phyloP scores from a whole-genome alignment of 2,329 filamentous ascomycete species.

The Chrysoporthe deuterocubensis region DNA sequence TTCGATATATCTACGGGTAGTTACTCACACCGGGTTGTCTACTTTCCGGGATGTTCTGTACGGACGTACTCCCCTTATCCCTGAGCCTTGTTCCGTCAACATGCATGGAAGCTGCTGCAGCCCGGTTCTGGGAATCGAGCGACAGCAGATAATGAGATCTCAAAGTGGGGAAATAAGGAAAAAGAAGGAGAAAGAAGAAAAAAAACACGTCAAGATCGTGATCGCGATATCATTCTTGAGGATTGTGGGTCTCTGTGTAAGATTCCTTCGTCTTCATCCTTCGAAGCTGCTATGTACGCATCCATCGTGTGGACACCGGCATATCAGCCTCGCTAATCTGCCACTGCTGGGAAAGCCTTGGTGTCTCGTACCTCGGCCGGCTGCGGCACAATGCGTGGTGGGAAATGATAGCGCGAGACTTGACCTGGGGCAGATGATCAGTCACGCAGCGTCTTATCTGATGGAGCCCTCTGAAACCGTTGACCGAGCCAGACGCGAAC shows the following conservation, averaged over 20 bases:
- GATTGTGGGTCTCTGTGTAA: no score
- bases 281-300: background rate
- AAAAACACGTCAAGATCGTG: background rate
- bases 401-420: slow-evolving; percentile 13
- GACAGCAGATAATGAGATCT: background rate
- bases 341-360: slow-evolving; percentile 12
- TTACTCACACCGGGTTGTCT: background rate
- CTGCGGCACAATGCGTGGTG: slow-evolving; percentile 17
- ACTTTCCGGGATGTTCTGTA: slow-evolving; percentile 3
- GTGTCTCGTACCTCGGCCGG: background rate
- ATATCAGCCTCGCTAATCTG: slow-evolving; percentile 5
- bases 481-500: slow-evolving; percentile 1
- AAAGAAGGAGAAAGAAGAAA: no score
- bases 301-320: no score
- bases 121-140: background rate
- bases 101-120: slow-evolving; percentile 22
- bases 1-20: no score
- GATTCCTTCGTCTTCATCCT: background rate
- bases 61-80: slow-evolving; percentile 10
- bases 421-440: background rate
- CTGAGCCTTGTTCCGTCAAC: slow-evolving; percentile 17
- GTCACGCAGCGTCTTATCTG: slow-evolving; percentile 6
- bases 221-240: background rate
- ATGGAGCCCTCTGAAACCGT: slow-evolving; percentile 6
- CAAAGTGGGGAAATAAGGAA: no score